A percentile compares a stretch with the other conserved stretches of the same genome.
phyloP scores from a whole-genome alignment of 805 yeast genomes.

The Myxozyma geophila region DNA sequence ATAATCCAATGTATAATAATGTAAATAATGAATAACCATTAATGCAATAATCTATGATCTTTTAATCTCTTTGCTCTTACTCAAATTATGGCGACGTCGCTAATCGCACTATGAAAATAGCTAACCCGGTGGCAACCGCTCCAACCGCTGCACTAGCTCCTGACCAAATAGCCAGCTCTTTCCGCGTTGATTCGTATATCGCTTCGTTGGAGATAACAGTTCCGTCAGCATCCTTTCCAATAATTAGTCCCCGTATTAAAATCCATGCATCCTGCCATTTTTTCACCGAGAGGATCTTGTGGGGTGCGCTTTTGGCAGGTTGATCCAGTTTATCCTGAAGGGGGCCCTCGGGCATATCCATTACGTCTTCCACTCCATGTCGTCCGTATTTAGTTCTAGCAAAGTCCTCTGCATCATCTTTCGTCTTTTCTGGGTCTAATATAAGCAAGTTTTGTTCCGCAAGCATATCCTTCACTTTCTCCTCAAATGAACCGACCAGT shows the following conservation, averaged over 20 bases:
- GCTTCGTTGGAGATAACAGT: neutral
- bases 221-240: conserved; percentile 7
- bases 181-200: conserved; percentile 22
- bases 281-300: neutral
- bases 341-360: conserved; percentile 8
- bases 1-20: neutral
- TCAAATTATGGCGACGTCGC: neutral
- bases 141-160: conserved; percentile 24
- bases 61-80: neutral
- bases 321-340: neutral
- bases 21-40: neutral
- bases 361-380: conserved; percentile 5
- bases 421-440: neutral
- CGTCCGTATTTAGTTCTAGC: neutral
- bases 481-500: conserved; percentile 81
- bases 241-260: conserved; percentile 4
- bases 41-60: neutral
- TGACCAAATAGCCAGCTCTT: conserved; percentile 23
- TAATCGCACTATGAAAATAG: neutral
- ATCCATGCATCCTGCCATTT: conserved; percentile 1
- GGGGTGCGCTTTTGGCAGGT: neutral
- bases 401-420: neutral
- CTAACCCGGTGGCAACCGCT: conserved; percentile 16
- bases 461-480: conserved; percentile 65
- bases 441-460: conserved; percentile 41